Percentiles rank a stretch among this genome's conserved stretches.
phyloP scores from a whole-genome alignment of 345 rosid species.

The Aquilaria malaccensis region DNA sequence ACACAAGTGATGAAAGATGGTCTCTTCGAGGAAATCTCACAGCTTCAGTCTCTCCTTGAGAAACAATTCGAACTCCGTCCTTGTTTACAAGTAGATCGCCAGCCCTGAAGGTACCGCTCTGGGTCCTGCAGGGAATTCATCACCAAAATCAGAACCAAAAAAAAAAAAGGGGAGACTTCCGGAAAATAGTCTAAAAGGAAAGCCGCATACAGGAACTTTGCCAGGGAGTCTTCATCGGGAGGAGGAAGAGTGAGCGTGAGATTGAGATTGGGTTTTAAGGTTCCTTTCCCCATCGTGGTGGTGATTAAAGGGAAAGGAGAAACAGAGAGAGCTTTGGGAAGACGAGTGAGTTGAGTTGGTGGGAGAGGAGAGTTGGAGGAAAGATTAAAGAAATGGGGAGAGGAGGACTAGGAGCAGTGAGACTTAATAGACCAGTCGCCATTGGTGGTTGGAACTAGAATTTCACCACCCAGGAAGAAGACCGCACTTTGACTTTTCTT shows the following conservation, averaged over 20 bases:
- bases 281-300: slow-evolving; percentile 37
- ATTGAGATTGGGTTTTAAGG: slow-evolving; percentile 10
- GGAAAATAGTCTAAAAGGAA: background rate
- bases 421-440: no score
- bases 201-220: slow-evolving; percentile 39
- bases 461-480: no score
- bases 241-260: slow-evolving; percentile 46
- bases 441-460: no score
- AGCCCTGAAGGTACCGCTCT: slow-evolving; percentile 82
- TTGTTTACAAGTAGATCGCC: slow-evolving; percentile 94
- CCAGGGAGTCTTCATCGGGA: slow-evolving; percentile 33
- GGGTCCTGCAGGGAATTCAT: slow-evolving; percentile 38
- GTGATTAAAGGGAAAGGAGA: no score
- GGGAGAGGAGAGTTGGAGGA: no score
- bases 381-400: no score
- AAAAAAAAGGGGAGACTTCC: background rate
- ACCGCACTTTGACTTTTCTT: no score
- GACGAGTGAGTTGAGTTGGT: no score
- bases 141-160: slow-evolving; percentile 1
- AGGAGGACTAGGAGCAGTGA: no score
- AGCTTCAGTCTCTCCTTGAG: slow-evolving; percentile 46
- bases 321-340: no score
- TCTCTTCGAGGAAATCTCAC: slow-evolving; percentile 24
- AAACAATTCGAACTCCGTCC: slow-evolving; percentile 80
- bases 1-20: background rate